phyloP scores from a whole-genome alignment of 148 eudicot genomes.

The Silene uniflora region DNA sequence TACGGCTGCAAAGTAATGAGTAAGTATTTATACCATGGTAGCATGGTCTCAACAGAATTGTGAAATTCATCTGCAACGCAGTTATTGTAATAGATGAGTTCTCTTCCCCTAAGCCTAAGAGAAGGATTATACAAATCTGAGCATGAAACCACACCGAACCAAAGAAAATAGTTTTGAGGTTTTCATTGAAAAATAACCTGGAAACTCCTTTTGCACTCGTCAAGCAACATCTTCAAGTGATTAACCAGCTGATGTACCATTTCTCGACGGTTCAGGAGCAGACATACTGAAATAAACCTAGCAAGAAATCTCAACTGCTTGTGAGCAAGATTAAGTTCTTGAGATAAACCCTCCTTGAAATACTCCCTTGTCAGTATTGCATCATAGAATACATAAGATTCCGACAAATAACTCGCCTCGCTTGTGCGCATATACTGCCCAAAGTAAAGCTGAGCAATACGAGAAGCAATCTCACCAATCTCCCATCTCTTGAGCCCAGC shows the following conservation, averaged over 20 bases:
- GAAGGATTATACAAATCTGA: not conserved
- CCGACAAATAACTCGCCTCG: constrained; percentile 75
- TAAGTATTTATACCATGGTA: not conserved
- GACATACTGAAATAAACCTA: constrained; percentile 74
- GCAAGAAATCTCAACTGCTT: constrained; percentile 85
- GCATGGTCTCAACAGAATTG: not conserved
- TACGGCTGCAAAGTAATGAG: not conserved
- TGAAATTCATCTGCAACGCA: not conserved
- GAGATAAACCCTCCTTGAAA: constrained; percentile 80
- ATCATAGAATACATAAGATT: constrained; percentile 89
- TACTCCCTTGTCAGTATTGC: constrained; percentile 85
- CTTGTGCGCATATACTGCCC: constrained; percentile 96
- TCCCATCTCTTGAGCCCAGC: constrained; percentile 93
- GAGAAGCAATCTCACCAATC: constrained; percentile 93
- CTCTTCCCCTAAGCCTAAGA: not conserved
- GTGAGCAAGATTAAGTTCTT: constrained; percentile 66
- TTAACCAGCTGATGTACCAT: constrained; percentile 76
- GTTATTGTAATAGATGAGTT: not conserved
- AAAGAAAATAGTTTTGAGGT: not conserved
- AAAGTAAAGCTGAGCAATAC: constrained; percentile 88
- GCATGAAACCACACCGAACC: not conserved
- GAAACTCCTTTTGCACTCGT: constrained; percentile 72
- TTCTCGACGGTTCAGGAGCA: constrained; percentile 70
- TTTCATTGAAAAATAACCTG: constrained; percentile 44
- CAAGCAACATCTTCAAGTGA: constrained; percentile 69